A percentile compares a stretch with the other conserved stretches of the same genome.
Conservation (phyloP, 805 yeast species). For the Metschnikowia colocasiae region DNA sequence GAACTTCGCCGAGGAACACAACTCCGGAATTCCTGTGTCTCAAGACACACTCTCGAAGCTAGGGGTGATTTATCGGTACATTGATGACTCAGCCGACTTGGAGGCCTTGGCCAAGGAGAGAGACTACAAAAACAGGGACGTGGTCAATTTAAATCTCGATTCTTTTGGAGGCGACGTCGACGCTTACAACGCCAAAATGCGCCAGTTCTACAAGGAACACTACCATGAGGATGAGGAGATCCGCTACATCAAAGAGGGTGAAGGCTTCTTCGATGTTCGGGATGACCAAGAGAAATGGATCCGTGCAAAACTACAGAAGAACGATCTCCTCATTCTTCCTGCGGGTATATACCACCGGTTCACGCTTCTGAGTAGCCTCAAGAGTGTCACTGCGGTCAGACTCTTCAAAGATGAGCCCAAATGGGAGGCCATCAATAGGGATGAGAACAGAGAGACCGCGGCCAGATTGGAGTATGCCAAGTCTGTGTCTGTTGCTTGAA, state of each 20-base stretch:
- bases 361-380: conserved; percentile 57
- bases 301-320: conserved; percentile 57
- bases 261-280: conserved; percentile 88
- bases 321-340: conserved; percentile 75
- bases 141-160: conserved; percentile 54
- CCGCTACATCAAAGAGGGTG: conserved; percentile 83
- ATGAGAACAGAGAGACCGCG: conserved; percentile 33
- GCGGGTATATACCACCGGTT: conserved; percentile 95
- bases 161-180: conserved; percentile 56
- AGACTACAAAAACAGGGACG: conserved; percentile 76
- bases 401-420: conserved; percentile 93
- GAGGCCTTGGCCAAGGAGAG: conserved; percentile 66
- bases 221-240: conserved; percentile 97
- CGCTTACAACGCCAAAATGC: conserved; percentile 61
- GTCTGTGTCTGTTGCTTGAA: conserved; percentile 24
- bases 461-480: conserved; percentile 36
- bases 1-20: conserved; percentile 62
- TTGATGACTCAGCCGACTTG: conserved; percentile 51
- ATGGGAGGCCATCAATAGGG: conserved; percentile 85
- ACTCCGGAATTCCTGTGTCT: conserved; percentile 60
- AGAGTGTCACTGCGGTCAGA: conserved; percentile 72
- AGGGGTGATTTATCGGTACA: conserved; percentile 65
- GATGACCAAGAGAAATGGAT: conserved; percentile 66
- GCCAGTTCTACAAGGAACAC: conserved; percentile 76
- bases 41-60: conserved; percentile 47